These are phyloP conservation scores for Collybia sordida DNA, from an alignment of 768 basidiomycete genomes.

Conservation along the genomic window DNA sequence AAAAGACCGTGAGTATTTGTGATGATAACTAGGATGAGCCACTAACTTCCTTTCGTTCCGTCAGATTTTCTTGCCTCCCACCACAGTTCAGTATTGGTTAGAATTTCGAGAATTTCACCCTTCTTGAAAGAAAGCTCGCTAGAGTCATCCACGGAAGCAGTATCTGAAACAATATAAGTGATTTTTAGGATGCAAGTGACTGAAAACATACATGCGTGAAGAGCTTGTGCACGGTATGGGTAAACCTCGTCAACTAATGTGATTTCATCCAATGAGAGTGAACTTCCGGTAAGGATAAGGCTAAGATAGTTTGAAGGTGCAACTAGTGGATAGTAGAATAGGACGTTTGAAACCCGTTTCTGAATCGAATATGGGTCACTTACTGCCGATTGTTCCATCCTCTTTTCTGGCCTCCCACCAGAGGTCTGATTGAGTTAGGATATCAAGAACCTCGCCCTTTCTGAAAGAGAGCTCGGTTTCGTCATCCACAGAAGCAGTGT, in stretches of 20 bases:
- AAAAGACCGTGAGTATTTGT: background rate
- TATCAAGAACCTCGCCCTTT: constrained; percentile 81
- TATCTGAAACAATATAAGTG: constrained; percentile 42
- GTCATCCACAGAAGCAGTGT: constrained; percentile 72
- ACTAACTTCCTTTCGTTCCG: constrained; percentile 65
- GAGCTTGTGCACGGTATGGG: background rate
- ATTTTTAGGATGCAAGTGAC: background rate
- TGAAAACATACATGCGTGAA: background rate
- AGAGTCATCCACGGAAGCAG: constrained; percentile 72
- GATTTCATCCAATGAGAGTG: too few species aligned
- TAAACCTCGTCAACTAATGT: too few species aligned
- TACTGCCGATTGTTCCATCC: too few species aligned
- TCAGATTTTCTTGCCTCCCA: constrained; percentile 74
- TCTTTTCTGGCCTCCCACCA: constrained; percentile 72
- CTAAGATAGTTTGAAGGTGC: too few species aligned
- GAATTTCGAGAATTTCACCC: constrained; percentile 78
- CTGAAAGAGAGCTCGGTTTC: constrained; percentile 81
- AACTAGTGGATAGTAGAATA: too few species aligned
- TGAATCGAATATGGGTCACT: background rate
- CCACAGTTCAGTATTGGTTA: constrained; percentile 78
- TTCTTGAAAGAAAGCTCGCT: constrained; percentile 83
- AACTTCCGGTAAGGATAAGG: too few species aligned
- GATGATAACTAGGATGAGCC: background rate
- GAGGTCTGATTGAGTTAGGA: constrained; percentile 71
- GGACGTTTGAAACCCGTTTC: background rate